Evolutionary conservation across 164 flowering plant species (phyloP).

Genomic region (Umbilicus rupestris): DNA sequence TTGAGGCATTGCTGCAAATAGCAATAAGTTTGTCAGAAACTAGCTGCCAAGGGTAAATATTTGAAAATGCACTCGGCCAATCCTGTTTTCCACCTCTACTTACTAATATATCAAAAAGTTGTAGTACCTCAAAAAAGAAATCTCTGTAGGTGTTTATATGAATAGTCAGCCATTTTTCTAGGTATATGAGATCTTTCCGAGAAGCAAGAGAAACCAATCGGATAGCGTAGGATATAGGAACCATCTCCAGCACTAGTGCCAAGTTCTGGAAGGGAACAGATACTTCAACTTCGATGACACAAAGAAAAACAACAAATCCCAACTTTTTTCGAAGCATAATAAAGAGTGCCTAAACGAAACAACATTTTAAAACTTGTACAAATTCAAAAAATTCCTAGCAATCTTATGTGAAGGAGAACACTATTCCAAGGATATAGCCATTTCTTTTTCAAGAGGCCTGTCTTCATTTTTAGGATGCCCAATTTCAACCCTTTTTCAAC

Average conservation of each 20-base stretch:
- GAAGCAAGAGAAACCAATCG: constrained; percentile 49
- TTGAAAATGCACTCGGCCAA: neutral
- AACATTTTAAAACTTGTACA: no score
- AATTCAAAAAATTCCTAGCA: no score
- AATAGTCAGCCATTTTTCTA: constrained; percentile 54
- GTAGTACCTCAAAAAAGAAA: constrained; percentile 16
- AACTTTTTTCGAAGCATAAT: neutral
- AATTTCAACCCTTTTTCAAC: no score
- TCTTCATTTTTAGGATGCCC: no score
- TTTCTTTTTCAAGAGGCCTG: no score
- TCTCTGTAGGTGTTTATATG: constrained; percentile 30
- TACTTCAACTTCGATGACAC: neutral
- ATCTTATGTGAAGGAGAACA: no score
- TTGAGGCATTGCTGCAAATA: constrained; percentile 66
- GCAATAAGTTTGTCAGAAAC: constrained; percentile 3
- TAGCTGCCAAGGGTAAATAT: neutral
- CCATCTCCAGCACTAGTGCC: constrained; percentile 34
- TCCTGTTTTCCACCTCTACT: neutral
- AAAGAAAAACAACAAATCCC: neutral
- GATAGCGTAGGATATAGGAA: constrained; percentile 40
- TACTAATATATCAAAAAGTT: neutral
- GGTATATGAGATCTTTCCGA: constrained; percentile 35
- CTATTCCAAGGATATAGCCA: no score
- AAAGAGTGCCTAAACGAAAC: no score
- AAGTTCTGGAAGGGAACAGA: constrained; percentile 29